Conservation (phyloP, 371 early-diverging fungal genomes). For the Capillidium rhysosporum region DNA sequence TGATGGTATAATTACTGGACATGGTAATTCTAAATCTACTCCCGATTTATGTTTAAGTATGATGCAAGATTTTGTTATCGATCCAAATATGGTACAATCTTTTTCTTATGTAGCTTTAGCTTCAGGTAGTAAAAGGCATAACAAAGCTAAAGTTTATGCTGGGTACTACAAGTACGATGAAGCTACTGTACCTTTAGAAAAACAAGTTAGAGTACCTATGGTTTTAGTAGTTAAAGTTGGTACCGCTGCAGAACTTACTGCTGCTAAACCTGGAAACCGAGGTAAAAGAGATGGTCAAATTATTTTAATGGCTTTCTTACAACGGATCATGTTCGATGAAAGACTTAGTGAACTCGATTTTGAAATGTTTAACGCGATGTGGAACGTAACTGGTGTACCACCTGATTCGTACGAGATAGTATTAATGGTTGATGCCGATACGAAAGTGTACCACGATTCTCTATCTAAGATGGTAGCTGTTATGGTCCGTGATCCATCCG, state of each 20-base stretch:
- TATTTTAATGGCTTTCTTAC: conserved; percentile 90
- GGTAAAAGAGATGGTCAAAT: conserved; percentile 98
- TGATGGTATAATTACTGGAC: conserved; percentile 68
- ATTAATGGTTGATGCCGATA: conserved; percentile 96
- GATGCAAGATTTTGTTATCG: conserved; percentile 55
- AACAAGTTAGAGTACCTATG: conserved; percentile 51
- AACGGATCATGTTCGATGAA: conserved; percentile 83
- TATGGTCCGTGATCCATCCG: conserved; percentile 49
- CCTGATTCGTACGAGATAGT: conserved; percentile 72
- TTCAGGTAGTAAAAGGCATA: conserved; percentile 77
- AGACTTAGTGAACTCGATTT: conserved; percentile 90
- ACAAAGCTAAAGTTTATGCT: conserved; percentile 86
- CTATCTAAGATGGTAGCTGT: conserved; percentile 48
- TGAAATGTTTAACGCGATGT: conserved; percentile 79
- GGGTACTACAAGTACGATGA: conserved; percentile 65
- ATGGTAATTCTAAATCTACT: conserved; percentile 51
- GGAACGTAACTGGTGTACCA: conserved; percentile 53
- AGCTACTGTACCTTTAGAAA: conserved; percentile 20
- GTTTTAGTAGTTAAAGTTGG: conserved; percentile 89
- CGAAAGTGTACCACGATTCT: conserved; percentile 59
- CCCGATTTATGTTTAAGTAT: conserved; percentile 63
- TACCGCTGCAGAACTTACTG: conserved; percentile 41
- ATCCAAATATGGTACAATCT: conserved; percentile 34
- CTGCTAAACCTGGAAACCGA: conserved; percentile 74
- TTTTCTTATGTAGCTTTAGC: conserved; percentile 84